Evolutionary conservation across 345 rosid species (phyloP).

Genomic region (Euphorbia pulcherrima): DNA sequence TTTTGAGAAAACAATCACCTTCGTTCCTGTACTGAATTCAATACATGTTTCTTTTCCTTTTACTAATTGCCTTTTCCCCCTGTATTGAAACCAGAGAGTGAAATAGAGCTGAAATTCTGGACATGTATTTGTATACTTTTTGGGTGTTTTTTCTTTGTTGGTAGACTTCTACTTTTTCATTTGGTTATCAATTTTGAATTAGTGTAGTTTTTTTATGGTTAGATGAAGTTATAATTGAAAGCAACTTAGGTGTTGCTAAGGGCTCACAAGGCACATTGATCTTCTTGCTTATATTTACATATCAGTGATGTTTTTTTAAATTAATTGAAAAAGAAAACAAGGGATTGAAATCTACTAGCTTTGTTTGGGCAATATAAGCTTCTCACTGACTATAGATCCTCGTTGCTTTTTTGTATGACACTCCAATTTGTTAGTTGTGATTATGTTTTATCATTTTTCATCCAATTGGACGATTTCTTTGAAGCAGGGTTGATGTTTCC

Average conservation of each 20-base stretch:
- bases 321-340: background rate
- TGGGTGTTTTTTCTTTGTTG: background rate
- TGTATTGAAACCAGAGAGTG: background rate
- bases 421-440: background rate
- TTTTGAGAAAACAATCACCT: background rate
- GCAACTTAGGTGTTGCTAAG: background rate
- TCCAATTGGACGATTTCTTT: background rate
- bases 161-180: background rate
- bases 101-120: background rate
- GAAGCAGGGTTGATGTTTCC: slow-evolving; percentile 34
- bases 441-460: background rate
- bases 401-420: background rate
- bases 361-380: background rate
- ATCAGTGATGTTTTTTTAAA: background rate
- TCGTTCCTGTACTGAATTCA: background rate
- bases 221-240: no score
- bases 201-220: no score
- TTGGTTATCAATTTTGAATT: background rate
- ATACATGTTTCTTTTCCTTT: background rate
- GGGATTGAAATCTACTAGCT: no score
- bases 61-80: background rate
- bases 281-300: background rate
- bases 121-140: background rate
- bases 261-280: background rate
- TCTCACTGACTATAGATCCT: background rate